Base-by-base conservation (phyloP, 2,329 filamentous ascomycete genomes). In the Alternaria sp. region DNA sequence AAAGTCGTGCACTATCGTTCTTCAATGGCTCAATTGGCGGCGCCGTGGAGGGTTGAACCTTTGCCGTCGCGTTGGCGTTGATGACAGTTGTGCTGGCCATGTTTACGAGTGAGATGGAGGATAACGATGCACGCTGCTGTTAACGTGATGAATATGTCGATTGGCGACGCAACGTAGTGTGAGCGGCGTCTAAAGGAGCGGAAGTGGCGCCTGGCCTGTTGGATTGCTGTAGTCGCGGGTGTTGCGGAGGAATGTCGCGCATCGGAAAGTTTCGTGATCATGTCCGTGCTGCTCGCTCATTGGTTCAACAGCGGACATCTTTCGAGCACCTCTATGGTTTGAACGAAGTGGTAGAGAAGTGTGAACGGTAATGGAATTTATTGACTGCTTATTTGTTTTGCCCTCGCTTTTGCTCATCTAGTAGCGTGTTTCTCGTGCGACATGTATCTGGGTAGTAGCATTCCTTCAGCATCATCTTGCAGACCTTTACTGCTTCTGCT, bases 1-100 rank as follows among this genome's bases (percentile, higher is more conserved):
- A 86, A 21, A 86, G 76, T 54, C 80, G 83, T 3, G 87, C 85
- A 19, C 82, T 66, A n/a, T 81, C 75, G 23, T 80, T 84, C 26
- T 82, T 73, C 51, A 86, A 81, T 64, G 85, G 79, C 57, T 82
- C 78, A 63, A 86, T 80, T 36, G 86, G 82, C 23, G 65, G 61
- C n/a, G 76, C 68, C 6, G 59, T 58, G 12, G 72, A 68, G 11
- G 72, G 59, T 26, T 69, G 72, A 7, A 69, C 67, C 62, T 69
- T 73, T 26, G 67, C 59, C 11, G 63, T 61, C 32, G 68, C 65
- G 26, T 70, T 68, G 59, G 69, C 67, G 54, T 67, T 61, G 59
- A 76, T 71, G 62, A 68, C 67, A 58, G 70, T 72, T 49, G 72
- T 68, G 61, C 60, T 73, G 66, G 70, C 66, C 75, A 77, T 77